These are phyloP conservation scores for Trypanosoma cruzi DNA, from an alignment of 208 protist genomes.

Conservation along the genomic window DNA sequence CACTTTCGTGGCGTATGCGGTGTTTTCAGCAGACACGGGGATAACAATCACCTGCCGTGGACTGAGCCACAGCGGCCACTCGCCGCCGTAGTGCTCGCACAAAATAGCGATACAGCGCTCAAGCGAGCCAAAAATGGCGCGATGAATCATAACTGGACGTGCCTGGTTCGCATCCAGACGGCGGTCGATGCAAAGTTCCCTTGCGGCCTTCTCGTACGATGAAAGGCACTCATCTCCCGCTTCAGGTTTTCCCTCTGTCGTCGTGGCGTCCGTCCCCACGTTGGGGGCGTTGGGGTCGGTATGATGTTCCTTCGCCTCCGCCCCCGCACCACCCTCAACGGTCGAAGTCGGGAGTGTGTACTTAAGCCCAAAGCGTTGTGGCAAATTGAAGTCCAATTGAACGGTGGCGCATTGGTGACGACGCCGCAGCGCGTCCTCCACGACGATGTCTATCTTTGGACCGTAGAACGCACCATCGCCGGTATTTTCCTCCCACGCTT, in stretches of 20 bases:
- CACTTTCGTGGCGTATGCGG: slow-evolving; percentile 90
- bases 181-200: slow-evolving; percentile 77
- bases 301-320: slow-evolving; percentile 15
- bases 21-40: slow-evolving; percentile 72
- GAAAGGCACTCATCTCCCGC: slow-evolving; percentile 37
- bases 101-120: slow-evolving; percentile 99
- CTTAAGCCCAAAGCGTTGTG: slow-evolving; percentile 97
- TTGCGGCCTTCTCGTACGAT: slow-evolving; percentile 63
- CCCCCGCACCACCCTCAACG: slow-evolving; percentile 25
- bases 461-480: slow-evolving; percentile 99
- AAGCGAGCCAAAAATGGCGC: slow-evolving; percentile 98
- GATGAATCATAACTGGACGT: slow-evolving; percentile 98
- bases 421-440: slow-evolving; percentile 94
- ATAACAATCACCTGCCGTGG: slow-evolving; percentile 96
- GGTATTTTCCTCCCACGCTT: slow-evolving; percentile 96
- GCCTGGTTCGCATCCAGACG: slow-evolving; percentile 82
- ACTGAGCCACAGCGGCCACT: slow-evolving; percentile 99
- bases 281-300: slow-evolving; percentile 10
- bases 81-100: slow-evolving; percentile 97
- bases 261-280: slow-evolving; percentile 2
- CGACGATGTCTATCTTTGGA: slow-evolving; percentile 99
- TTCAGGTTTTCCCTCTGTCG: background rate
- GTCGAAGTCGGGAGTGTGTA: slow-evolving; percentile 77
- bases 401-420: slow-evolving; percentile 99
- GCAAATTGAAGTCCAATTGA: slow-evolving; percentile 99